These are phyloP conservation scores for Otatea glauca DNA, from an alignment of 176 grass and related monocot genomes.

Conservation along the genomic window DNA sequence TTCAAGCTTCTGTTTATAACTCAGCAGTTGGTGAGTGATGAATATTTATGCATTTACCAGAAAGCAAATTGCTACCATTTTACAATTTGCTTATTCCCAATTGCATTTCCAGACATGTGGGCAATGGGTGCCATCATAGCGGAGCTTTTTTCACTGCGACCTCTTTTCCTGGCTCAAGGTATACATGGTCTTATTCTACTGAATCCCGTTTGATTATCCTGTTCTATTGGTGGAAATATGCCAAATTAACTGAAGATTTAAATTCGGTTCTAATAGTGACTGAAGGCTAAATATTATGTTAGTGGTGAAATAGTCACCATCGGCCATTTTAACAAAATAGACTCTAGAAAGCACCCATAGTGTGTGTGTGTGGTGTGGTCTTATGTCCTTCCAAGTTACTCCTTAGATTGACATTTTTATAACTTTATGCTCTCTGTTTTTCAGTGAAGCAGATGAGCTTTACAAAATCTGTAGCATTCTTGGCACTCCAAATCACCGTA, in stretches of 20 bases:
- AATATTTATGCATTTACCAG: constrained; percentile 36
- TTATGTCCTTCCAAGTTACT: background rate
- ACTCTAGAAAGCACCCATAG: background rate
- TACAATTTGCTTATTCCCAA: constrained; percentile 17
- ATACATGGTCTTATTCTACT: constrained; percentile 16
- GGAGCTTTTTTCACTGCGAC: constrained; percentile 87
- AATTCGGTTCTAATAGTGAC: background rate
- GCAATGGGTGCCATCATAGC: constrained; percentile 99
- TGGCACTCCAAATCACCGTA: constrained; percentile 76
- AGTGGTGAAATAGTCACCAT: background rate
- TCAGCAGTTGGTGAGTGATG: constrained; percentile 89
- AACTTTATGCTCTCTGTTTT: constrained; percentile 29
- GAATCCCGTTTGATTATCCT: background rate
- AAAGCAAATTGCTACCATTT: constrained; percentile 2
- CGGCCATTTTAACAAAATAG: background rate
- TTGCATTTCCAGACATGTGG: constrained; percentile 84
- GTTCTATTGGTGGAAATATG: background rate
- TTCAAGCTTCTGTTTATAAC: constrained; percentile 90
- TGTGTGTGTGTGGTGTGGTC: background rate
- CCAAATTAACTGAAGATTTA: background rate
- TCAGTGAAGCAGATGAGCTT: constrained; percentile 88
- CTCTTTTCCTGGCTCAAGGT: constrained; percentile 98
- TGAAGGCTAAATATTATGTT: background rate
- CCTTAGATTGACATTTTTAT: background rate
- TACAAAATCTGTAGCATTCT: constrained; percentile 95